Evolutionary conservation across 768 basidiomycete genomes (phyloP).

Genomic region (Strobilomyces echinocephalus): DNA sequence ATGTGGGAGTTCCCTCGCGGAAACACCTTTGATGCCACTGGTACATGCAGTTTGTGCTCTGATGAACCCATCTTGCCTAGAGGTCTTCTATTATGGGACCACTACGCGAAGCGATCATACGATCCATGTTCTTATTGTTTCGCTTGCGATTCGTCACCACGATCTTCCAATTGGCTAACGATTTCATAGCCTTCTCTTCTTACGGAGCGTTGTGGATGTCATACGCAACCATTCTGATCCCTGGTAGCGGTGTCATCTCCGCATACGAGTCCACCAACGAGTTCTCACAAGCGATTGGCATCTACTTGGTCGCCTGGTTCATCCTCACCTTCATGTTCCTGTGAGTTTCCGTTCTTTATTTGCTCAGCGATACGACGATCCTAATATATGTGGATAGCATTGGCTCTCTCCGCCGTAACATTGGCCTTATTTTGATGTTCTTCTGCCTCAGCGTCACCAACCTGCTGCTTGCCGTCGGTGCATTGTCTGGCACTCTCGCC

Average conservation of each 20-base stretch:
- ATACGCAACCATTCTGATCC: slow-evolving; percentile 68
- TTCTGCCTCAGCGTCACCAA: slow-evolving; percentile 52
- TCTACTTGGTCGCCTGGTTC: slow-evolving; percentile 72
- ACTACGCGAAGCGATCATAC: not conserved
- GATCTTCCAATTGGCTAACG: not conserved
- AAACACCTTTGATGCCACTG: slow-evolving; percentile 68
- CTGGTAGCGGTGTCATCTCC: slow-evolving; percentile 54
- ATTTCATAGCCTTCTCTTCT: slow-evolving; percentile 60
- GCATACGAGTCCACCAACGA: slow-evolving; percentile 44
- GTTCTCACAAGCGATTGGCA: slow-evolving; percentile 58
- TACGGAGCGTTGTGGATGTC: slow-evolving; percentile 91
- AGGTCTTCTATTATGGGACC: no score
- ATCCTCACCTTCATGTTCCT: slow-evolving; percentile 64
- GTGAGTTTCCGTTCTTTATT: slow-evolving; percentile 34
- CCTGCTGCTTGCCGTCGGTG: slow-evolving; percentile 39
- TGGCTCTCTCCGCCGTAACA: slow-evolving; percentile 46
- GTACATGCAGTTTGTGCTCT: slow-evolving; percentile 29
- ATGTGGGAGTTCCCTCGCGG: slow-evolving; percentile 81
- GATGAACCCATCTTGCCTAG: no score
- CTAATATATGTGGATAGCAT: slow-evolving; percentile 30
- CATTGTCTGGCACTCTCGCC: slow-evolving; percentile 25
- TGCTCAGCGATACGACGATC: not conserved
- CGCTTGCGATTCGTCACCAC: not conserved
- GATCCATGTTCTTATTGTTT: not conserved
- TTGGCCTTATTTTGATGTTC: slow-evolving; percentile 48